Conservation (phyloP, 352 stramenopile genomes). For the Pythium phragmiticola region DNA sequence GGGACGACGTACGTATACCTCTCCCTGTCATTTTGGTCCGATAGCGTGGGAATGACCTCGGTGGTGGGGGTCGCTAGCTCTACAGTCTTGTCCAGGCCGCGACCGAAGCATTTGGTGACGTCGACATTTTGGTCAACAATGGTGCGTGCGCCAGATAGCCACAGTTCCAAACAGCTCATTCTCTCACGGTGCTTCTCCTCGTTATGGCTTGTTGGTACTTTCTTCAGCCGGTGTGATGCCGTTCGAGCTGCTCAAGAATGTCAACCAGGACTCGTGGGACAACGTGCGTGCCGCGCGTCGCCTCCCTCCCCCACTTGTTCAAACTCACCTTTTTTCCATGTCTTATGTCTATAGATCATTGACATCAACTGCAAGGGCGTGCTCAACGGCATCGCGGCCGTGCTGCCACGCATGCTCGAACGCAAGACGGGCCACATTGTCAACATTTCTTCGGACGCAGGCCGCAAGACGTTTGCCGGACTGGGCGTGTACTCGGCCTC, state of each 20-base stretch:
- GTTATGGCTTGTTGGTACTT: not conserved
- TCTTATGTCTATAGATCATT: slow-evolving; percentile 48
- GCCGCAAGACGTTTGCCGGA: slow-evolving; percentile 78
- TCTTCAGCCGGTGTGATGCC: slow-evolving; percentile 89
- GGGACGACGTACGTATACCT: slow-evolving; percentile 40
- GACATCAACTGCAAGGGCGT: slow-evolving; percentile 94
- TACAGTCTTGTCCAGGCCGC: slow-evolving; percentile 59
- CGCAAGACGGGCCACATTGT: slow-evolving; percentile 81
- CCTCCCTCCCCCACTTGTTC: not conserved
- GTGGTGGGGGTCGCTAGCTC: slow-evolving; percentile 26
- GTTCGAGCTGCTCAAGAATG: slow-evolving; percentile 89
- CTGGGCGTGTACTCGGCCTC: slow-evolving; percentile 88
- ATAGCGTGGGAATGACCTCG: not conserved
- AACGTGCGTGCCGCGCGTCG: not conserved
- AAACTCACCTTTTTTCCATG: not conserved
- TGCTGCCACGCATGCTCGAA: slow-evolving; percentile 71
- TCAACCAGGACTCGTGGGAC: slow-evolving; percentile 91
- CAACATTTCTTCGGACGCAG: slow-evolving; percentile 87
- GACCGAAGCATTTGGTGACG: slow-evolving; percentile 56
- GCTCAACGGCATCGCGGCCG: slow-evolving; percentile 83
- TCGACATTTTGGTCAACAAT: slow-evolving; percentile 92
- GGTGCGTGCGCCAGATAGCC: slow-evolving; percentile 22
- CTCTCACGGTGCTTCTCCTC: not conserved
- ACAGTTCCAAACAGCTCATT: too few relatives aligned
- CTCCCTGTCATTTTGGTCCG: not conserved